Percentiles rank a stretch among this genome's conserved stretches.
phyloP scores from a whole-genome alignment of 2,329 filamentous ascomycete species.

The Clonostachys byssicola region DNA sequence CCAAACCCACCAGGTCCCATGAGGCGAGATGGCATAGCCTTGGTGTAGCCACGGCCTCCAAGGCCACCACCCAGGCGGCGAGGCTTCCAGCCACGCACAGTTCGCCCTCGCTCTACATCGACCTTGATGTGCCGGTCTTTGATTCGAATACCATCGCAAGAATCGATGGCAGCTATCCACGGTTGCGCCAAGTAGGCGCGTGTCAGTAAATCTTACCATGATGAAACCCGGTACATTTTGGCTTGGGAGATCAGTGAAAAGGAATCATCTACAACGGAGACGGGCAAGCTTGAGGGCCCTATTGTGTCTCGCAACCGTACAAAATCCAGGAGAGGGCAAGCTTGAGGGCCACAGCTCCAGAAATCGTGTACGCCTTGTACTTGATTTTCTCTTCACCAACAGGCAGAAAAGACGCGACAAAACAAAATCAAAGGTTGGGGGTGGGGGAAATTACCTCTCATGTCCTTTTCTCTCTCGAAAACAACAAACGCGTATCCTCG shows the following conservation, averaged over 20 bases:
- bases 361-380: constrained; percentile 6
- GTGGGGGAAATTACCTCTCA: constrained; percentile 76
- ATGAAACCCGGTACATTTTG: constrained; percentile 5
- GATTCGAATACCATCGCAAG: constrained; percentile 83
- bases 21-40: constrained; percentile 65
- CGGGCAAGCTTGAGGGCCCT: constrained; percentile 55
- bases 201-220: constrained; percentile 68
- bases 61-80: constrained; percentile 87
- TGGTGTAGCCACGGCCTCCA: constrained; percentile 90
- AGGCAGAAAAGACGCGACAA: constrained; percentile 15
- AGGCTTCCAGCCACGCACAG: constrained; percentile 90
- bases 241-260: constrained; percentile 12
- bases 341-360: constrained; percentile 33
- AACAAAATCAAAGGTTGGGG: constrained; percentile 19
- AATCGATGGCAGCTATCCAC: constrained; percentile 81
- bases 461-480: constrained; percentile 95
- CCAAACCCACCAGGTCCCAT: constrained; percentile 57
- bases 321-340: constrained; percentile 30
- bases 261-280: constrained; percentile 29
- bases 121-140: constrained; percentile 89
- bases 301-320: constrained; percentile 35
- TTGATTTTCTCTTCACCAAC: constrained; percentile 1
- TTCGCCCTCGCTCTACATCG: constrained; percentile 93
- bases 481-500: constrained; percentile 95
- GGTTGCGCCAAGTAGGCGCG: constrained; percentile 53